Conservation (phyloP, 2,329 filamentous ascomycete genomes). For the Hysterium pulicare region DNA sequence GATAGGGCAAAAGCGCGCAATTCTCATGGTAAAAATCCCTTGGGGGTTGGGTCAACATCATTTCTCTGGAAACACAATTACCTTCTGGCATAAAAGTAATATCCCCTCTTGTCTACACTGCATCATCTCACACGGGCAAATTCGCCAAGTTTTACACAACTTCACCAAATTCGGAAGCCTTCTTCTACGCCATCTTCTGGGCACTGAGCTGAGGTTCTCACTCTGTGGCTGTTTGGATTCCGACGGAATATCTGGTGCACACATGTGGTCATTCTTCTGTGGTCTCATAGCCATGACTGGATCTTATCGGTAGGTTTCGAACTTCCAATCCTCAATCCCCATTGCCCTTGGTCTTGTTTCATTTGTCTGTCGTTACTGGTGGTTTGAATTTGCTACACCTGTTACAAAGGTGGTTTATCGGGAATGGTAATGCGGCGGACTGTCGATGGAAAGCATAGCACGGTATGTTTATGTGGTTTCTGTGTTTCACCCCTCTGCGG, state of each 20-base stretch:
- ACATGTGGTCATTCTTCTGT: conserved; percentile 9
- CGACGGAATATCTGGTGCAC: conserved; percentile 11
- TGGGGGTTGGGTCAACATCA: conserved; percentile 19
- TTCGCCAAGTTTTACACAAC: conserved; percentile 6
- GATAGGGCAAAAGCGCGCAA: conserved; percentile 25
- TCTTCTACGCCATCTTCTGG: conserved; percentile 14
- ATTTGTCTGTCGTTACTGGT: neutral
- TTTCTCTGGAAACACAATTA: conserved; percentile 21
- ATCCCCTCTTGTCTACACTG: conserved; percentile 32
- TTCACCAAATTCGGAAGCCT: conserved; percentile 11
- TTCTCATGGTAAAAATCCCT: conserved; percentile 15
- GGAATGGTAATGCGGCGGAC: conserved; percentile 9
- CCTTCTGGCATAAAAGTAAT: conserved; percentile 10
- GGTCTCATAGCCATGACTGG: conserved; percentile 2
- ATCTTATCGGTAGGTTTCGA: conserved; percentile 1
- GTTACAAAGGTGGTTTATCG: conserved; percentile 3
- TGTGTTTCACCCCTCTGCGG: no score
- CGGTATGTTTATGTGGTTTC: no score
- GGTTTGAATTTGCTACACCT: neutral
- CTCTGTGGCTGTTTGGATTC: conserved; percentile 14
- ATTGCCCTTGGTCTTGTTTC: neutral
- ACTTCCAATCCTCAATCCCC: no score
- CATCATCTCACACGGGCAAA: conserved; percentile 8
- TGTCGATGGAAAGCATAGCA: conserved; percentile 1
- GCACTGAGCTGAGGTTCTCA: conserved; percentile 12